Evolutionary conservation across 345 rosid genomes (phyloP), one percentile per base, ranked within the genome.

Genomic region (Laguncularia racemosa): DNA sequence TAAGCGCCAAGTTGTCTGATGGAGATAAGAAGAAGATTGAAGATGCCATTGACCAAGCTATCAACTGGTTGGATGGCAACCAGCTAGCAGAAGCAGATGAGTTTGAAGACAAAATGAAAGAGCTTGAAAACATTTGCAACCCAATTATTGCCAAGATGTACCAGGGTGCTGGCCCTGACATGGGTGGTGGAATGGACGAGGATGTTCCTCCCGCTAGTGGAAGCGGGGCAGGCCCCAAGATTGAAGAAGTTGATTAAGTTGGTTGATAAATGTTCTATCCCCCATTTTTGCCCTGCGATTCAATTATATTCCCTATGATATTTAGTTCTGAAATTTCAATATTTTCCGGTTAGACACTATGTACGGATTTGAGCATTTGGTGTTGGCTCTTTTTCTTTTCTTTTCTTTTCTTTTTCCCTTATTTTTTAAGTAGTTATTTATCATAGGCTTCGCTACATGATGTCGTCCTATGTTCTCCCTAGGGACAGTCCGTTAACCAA

Each of bases 71-170:
- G 20, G 93, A 85, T 40, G 69, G 65, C 16, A 85, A 85, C 59
- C 89, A 69, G 51, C 71, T 83, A 0, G 92, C 92, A 0, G 88
- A 85, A 62, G 62, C 86, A 2, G 88, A 84, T n/a, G 91, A 84
- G 45, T 82, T 85, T 8, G 93, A 85, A 26, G 87, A 85, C 59
- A 83, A 85, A 68, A 71, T 85, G 89, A 83, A 85, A 65, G 93
- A 85, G 79, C 72, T 85, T 0, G 89, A 85, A 76, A 65, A 83
- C 70, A 62, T 81, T 11, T 83, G 95, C 73, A 83, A 81, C 58
- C 95, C 95, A 1, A 83, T 86, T 69, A 86, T 86, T n/a, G 90
- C 90, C 0, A 86, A 81, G 81, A 81, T 77, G 85, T 80, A 83
- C 43, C 95, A 74, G 74, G 86, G 75, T 49, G 75, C 72, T 1